A percentile compares a stretch with the other conserved stretches of the same genome.
Conservation (phyloP, 2,329 filamentous ascomycete species). For the Huntiella savannae region DNA sequence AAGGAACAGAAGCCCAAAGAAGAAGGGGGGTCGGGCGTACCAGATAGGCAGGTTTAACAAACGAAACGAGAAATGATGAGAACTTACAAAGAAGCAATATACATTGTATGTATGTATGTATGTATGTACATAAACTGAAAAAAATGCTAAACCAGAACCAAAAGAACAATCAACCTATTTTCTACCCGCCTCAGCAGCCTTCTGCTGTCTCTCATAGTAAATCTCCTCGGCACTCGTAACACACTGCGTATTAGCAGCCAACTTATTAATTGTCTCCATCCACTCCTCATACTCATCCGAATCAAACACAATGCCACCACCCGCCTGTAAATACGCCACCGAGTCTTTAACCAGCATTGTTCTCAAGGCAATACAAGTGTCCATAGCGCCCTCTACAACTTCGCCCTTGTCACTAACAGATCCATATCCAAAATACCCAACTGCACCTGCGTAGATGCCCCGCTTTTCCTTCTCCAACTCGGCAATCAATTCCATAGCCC, state of each 20-base stretch:
- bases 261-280: conserved; percentile 89
- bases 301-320: conserved; percentile 84
- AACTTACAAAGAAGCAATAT: conserved; percentile 32
- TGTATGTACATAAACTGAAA: conserved; percentile 31
- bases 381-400: conserved; percentile 68
- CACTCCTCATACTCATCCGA: conserved; percentile 84
- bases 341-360: conserved; percentile 93
- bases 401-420: conserved; percentile 44
- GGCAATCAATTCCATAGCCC: conserved; percentile 91
- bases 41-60: background rate
- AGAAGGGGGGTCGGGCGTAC: too few species aligned
- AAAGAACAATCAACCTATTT: background rate
- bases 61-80: background rate
- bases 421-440: conserved; percentile 89
- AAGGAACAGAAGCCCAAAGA: too few species aligned
- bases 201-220: conserved; percentile 22
- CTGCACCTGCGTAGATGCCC: conserved; percentile 85
- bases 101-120: too few species aligned
- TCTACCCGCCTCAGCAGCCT: background rate
- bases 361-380: conserved; percentile 61
- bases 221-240: conserved; percentile 65
- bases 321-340: conserved; percentile 75
- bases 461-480: conserved; percentile 88
- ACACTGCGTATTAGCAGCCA: conserved; percentile 74
- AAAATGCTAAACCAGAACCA: background rate